Percentiles rank a stretch among this genome's conserved stretches.
Conservation (phyloP, 2,329 filamentous ascomycete species). For the Laburnicola sp. region DNA sequence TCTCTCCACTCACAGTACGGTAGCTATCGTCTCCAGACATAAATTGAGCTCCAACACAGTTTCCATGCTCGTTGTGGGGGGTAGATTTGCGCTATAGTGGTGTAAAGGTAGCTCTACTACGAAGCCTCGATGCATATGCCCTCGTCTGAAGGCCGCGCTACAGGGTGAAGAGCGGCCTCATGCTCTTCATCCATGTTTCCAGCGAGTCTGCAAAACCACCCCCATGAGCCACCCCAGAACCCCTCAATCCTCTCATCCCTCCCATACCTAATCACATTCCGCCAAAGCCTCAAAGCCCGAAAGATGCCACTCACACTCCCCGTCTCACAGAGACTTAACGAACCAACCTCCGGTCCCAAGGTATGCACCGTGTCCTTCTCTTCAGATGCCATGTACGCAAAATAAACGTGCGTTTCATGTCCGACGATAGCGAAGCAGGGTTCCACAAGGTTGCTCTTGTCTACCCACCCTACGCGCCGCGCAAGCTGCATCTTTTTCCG, state of each 20-base stretch:
- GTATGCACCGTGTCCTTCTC: conserved; percentile 15
- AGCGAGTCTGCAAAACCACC: conserved; percentile 16
- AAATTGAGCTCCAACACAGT: too few relatives aligned
- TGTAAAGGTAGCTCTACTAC: too few relatives aligned
- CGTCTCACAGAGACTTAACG: conserved; percentile 13
- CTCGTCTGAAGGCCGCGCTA: neutral
- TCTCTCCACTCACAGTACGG: too few relatives aligned
- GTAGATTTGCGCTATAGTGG: too few relatives aligned
- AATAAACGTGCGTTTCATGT: conserved; percentile 17
- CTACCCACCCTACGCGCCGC: conserved; percentile 14
- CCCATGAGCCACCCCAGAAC: conserved; percentile 19
- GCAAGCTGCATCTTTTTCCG: conserved; percentile 24
- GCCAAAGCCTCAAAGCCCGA: conserved; percentile 17
- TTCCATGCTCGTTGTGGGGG: too few relatives aligned
- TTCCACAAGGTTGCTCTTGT: too few relatives aligned
- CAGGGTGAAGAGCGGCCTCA: conserved; percentile 2
- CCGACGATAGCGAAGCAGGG: conserved; percentile 19
- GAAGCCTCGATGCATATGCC: conserved; percentile 3
- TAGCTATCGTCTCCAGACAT: too few relatives aligned
- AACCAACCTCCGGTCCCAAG: conserved; percentile 15
- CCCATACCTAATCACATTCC: conserved; percentile 17
- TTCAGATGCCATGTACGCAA: conserved; percentile 17
- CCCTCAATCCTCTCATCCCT: conserved; percentile 14
- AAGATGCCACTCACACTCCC: conserved; percentile 18
- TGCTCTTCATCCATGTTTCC: conserved; percentile 10